Evolutionary conservation across 129 eudicot species (phyloP).

Genomic region (Daucus carota): DNA sequence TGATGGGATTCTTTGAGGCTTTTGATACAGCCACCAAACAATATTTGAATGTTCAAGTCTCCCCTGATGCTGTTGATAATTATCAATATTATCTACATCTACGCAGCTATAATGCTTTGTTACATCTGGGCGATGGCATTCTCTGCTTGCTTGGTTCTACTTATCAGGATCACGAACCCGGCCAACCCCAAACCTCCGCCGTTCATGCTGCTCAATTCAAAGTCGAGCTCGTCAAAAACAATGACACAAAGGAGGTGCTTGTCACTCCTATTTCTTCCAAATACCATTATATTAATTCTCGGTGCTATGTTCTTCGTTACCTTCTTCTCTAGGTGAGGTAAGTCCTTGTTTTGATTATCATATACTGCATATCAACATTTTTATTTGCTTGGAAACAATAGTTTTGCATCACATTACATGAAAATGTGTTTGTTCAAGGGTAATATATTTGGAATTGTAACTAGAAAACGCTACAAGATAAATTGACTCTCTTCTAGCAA

Average conservation of each 20-base stretch:
- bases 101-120: neutral
- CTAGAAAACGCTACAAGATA: too few species aligned
- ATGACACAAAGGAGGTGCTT: constrained; percentile 3
- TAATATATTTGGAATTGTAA: too few species aligned
- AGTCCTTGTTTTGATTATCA: neutral
- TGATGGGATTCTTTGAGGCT: neutral
- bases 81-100: neutral
- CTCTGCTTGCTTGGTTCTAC: neutral
- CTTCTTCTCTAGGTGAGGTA: neutral
- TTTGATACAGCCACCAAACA: neutral
- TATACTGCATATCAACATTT: too few species aligned
- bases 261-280: neutral
- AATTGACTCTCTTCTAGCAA: too few species aligned
- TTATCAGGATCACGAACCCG: neutral
- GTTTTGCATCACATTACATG: too few species aligned
- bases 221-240: neutral
- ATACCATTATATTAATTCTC: neutral
- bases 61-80: neutral
- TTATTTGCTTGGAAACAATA: too few species aligned
- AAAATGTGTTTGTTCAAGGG: neutral
- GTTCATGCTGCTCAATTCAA: neutral
- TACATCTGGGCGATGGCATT: neutral
- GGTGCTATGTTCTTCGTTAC: neutral
- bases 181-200: neutral
- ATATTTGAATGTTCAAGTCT: neutral